phyloP scores from a whole-genome alignment of 805 yeast species.

The Ogataea haglerorum region DNA sequence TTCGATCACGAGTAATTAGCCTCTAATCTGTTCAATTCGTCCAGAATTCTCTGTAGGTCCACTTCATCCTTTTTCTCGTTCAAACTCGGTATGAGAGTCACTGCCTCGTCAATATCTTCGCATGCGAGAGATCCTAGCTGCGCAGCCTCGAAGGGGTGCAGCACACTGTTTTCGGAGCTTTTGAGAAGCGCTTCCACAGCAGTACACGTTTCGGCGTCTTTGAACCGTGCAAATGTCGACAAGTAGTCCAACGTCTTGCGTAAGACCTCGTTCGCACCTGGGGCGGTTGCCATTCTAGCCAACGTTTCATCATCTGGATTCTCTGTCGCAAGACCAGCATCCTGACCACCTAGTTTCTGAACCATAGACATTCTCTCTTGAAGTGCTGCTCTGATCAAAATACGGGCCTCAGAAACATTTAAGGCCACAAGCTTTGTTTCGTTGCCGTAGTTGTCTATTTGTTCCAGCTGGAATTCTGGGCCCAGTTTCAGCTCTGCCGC shows the following conservation, averaged over 20 bases:
- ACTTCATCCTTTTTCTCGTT: constrained; percentile 77
- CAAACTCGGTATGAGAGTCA: constrained; percentile 87
- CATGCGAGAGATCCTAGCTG: constrained; percentile 84
- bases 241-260: constrained; percentile 89
- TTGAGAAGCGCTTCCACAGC: constrained; percentile 87
- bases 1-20: constrained; percentile 30
- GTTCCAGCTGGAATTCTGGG: constrained; percentile 84
- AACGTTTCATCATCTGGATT: constrained; percentile 47
- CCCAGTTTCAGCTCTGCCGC: constrained; percentile 86
- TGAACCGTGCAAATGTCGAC: constrained; percentile 81
- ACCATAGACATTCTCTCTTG: constrained; percentile 64
- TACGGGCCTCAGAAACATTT: constrained; percentile 85
- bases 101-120: constrained; percentile 96
- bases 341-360: constrained; percentile 34
- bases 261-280: constrained; percentile 81
- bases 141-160: constrained; percentile 95
- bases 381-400: constrained; percentile 85
- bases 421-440: constrained; percentile 76
- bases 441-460: constrained; percentile 76
- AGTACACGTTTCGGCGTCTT: constrained; percentile 86
- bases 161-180: constrained; percentile 63
- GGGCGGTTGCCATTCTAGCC: constrained; percentile 53
- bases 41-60: constrained; percentile 81
- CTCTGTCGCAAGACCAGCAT: constrained; percentile 28
- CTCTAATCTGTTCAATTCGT: constrained; percentile 73